phyloP scores from a whole-genome alignment of 2,329 filamentous ascomycete genomes.

The Penicillium corylophilum region DNA sequence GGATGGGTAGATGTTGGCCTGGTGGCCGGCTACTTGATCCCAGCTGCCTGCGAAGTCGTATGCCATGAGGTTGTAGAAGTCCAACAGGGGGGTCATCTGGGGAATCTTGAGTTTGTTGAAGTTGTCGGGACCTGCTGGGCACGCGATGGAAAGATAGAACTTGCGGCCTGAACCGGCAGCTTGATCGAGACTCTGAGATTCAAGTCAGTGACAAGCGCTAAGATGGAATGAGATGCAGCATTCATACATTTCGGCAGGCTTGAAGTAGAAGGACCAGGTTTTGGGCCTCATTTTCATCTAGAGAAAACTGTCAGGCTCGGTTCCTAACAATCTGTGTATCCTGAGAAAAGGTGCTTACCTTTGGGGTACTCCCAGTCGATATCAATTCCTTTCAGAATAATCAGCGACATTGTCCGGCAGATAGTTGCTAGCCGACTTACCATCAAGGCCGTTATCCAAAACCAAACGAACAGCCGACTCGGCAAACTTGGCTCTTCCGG shows the following conservation, averaged over 20 bases:
- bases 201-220: slow-evolving; percentile 4
- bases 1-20: slow-evolving; percentile 73
- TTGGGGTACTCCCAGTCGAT: slow-evolving; percentile 52
- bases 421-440: slow-evolving; percentile 10
- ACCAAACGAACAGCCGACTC: slow-evolving; percentile 69
- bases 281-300: slow-evolving; percentile 44
- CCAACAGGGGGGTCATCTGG: slow-evolving; percentile 49
- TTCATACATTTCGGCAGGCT: slow-evolving; percentile 40
- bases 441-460: slow-evolving; percentile 70
- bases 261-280: slow-evolving; percentile 46
- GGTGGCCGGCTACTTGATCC: slow-evolving; percentile 71
- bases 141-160: slow-evolving; percentile 52
- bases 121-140: slow-evolving; percentile 47
- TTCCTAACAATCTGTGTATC: not conserved
- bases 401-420: slow-evolving; percentile 7
- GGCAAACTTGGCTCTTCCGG: slow-evolving; percentile 64
- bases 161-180: slow-evolving; percentile 43
- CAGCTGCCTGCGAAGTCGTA: slow-evolving; percentile 85
- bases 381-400: slow-evolving; percentile 37
- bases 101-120: slow-evolving; percentile 46
- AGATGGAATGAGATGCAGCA: not conserved
- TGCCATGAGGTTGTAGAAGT: slow-evolving; percentile 67
- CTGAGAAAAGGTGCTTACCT: slow-evolving; percentile 21
- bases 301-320: slow-evolving; percentile 10
- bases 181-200: slow-evolving; percentile 33